A percentile compares a stretch with the other conserved stretches of the same genome.
These are phyloP conservation scores for Tardiomyces depauwii DNA, from an alignment of 1,139 yeast species.

Conservation along the genomic window DNA sequence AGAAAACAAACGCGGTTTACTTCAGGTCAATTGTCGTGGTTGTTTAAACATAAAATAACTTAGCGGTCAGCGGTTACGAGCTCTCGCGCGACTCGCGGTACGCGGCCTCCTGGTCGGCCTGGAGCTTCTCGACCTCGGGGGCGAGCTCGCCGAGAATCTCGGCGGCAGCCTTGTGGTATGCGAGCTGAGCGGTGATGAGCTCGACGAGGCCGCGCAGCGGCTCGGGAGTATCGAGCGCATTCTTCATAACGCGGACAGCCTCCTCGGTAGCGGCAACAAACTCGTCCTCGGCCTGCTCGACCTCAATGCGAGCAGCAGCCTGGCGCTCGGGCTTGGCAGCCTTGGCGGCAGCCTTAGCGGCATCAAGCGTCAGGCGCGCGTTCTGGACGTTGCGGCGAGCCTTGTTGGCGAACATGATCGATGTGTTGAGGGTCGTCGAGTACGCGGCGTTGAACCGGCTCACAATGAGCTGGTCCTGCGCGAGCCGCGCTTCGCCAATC, in stretches of 20 bases:
- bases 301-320: conserved; percentile 61
- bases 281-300: conserved; percentile 83
- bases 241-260: conserved; percentile 76
- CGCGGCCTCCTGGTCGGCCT: conserved; percentile 38
- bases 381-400: conserved; percentile 71
- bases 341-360: conserved; percentile 60
- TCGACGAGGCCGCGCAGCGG: conserved; percentile 62
- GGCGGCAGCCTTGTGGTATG: conserved; percentile 68
- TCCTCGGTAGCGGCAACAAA: conserved; percentile 88
- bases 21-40: no score
- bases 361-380: conserved; percentile 70
- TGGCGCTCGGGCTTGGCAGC: conserved; percentile 58
- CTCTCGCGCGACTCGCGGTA: conserved; percentile 26
- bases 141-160: conserved; percentile 58
- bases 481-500: conserved; percentile 74
- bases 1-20: no score
- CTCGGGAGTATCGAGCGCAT: conserved; percentile 63
- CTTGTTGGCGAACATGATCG: conserved; percentile 53
- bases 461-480: conserved; percentile 68
- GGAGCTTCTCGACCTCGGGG: conserved; percentile 51
- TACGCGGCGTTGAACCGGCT: conserved; percentile 62
- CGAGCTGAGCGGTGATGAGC: conserved; percentile 69
- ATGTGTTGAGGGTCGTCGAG: conserved; percentile 49
- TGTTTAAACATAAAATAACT: no score
- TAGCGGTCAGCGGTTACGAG: conserved; percentile 3